Evolutionary conservation across 2,329 filamentous ascomycete species (phyloP).

Genomic region (Fusarium hostae): DNA sequence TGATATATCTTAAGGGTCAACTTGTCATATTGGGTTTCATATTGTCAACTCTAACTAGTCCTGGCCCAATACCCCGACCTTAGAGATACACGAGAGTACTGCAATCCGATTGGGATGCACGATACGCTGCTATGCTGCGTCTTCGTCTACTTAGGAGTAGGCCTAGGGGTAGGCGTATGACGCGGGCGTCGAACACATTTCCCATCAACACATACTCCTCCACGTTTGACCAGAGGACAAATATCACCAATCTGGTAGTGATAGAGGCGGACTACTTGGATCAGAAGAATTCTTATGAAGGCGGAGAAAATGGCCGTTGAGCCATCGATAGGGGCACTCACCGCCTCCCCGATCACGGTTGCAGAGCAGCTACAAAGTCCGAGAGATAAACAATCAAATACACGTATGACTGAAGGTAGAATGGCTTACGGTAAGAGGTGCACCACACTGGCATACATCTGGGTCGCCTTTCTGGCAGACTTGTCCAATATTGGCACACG

Average conservation of each 20-base stretch:
- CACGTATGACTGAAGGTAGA: accelerated
- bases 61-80: neutral
- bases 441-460: neutral
- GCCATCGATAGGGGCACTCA: neutral
- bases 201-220: neutral
- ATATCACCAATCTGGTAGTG: neutral
- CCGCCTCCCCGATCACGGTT: neutral
- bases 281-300: neutral
- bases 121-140: neutral
- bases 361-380: neutral
- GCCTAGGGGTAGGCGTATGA: neutral
- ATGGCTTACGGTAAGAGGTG: neutral
- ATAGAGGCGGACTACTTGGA: neutral
- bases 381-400: neutral
- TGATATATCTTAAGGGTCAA: neutral
- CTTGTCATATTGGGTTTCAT: neutral
- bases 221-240: neutral
- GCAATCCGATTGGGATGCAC: accelerated
- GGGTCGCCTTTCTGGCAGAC: neutral
- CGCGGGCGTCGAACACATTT: neutral
- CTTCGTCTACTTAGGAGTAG: neutral
- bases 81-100: neutral
- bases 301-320: neutral
- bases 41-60: neutral
- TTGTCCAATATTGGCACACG: neutral